phyloP scores from a whole-genome alignment of 352 stramenopile species.

The Phytopythium chamaehyphon region DNA sequence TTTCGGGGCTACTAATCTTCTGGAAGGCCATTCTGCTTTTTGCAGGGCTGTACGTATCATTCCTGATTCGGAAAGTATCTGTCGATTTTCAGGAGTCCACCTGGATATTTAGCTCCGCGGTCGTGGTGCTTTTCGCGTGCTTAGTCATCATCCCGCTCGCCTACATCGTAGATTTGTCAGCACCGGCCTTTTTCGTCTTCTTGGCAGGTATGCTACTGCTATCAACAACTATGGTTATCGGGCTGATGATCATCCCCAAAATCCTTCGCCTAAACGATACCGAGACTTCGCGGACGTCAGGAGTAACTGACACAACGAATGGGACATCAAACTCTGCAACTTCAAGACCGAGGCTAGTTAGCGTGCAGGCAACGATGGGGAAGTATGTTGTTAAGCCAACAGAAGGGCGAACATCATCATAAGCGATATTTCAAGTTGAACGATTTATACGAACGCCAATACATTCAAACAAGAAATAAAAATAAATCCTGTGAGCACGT shows the following conservation, averaged over 20 bases:
- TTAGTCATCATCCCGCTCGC: slow-evolving; percentile 41
- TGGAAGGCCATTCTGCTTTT: slow-evolving; percentile 52
- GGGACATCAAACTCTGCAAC: too few relatives aligned
- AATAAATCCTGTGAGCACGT: too few relatives aligned
- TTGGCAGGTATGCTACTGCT: slow-evolving; percentile 22
- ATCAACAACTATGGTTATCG: slow-evolving; percentile 33
- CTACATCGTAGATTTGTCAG: slow-evolving; percentile 40
- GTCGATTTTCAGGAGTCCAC: slow-evolving; percentile 62
- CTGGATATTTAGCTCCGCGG: slow-evolving; percentile 51
- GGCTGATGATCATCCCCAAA: slow-evolving; percentile 41
- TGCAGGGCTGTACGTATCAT: slow-evolving; percentile 39
- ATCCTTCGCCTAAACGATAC: slow-evolving; percentile 27
- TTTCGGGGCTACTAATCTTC: slow-evolving; percentile 48
- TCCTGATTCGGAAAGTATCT: slow-evolving; percentile 57
- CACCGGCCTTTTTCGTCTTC: slow-evolving; percentile 35
- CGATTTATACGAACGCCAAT: too few relatives aligned
- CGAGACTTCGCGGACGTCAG: background rate
- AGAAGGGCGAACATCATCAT: background rate
- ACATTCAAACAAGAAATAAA: too few relatives aligned
- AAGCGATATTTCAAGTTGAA: too few relatives aligned
- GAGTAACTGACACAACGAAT: too few relatives aligned
- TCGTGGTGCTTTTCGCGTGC: slow-evolving; percentile 43
- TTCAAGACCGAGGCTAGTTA: background rate
- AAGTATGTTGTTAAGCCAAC: slow-evolving; percentile 1
- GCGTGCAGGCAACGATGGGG: background rate